phyloP scores from a whole-genome alignment of 2,329 filamentous ascomycete species.

The Penicillium sp. region DNA sequence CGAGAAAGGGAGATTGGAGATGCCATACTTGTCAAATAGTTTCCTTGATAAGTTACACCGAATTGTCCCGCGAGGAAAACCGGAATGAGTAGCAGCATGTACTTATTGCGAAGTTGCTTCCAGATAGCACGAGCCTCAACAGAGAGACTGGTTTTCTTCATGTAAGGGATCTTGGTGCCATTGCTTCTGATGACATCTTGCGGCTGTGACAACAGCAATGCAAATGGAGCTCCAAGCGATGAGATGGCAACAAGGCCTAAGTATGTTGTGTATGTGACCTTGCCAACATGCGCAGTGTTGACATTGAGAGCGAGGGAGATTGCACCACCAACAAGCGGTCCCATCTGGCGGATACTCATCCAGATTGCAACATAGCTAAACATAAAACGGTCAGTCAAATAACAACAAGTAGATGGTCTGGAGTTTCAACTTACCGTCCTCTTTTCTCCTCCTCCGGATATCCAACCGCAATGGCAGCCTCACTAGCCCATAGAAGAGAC shows the following conservation, averaged over 20 bases:
- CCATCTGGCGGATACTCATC: slow-evolving; percentile 55
- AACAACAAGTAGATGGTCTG: neutral
- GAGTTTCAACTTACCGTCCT: slow-evolving; percentile 39
- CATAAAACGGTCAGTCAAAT: slow-evolving; percentile 5
- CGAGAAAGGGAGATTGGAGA: neutral
- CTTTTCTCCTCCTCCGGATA: slow-evolving; percentile 50
- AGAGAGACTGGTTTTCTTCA: slow-evolving; percentile 29
- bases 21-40: slow-evolving; percentile 48
- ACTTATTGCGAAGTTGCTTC: slow-evolving; percentile 44
- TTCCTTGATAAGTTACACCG: slow-evolving; percentile 53
- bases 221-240: slow-evolving; percentile 49
- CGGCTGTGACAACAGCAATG: slow-evolving; percentile 48
- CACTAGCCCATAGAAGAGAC: slow-evolving; percentile 43
- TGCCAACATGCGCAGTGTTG: slow-evolving; percentile 44
- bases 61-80: slow-evolving; percentile 54
- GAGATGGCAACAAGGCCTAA: slow-evolving; percentile 41
- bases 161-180: slow-evolving; percentile 32
- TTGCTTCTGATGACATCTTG: slow-evolving; percentile 48
- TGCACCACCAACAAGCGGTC: slow-evolving; percentile 54
- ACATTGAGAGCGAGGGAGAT: slow-evolving; percentile 54
- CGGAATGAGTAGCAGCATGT: slow-evolving; percentile 52
- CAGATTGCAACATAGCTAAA: slow-evolving; percentile 49
- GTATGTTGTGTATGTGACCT: slow-evolving; percentile 48
- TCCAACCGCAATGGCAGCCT: slow-evolving; percentile 45
- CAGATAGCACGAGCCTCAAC: slow-evolving; percentile 42